A percentile compares a stretch with the other conserved stretches of the same genome.
These are phyloP conservation scores for Xylariaceae sp. DNA, from an alignment of 2,329 filamentous ascomycete genomes.

Conservation along the genomic window DNA sequence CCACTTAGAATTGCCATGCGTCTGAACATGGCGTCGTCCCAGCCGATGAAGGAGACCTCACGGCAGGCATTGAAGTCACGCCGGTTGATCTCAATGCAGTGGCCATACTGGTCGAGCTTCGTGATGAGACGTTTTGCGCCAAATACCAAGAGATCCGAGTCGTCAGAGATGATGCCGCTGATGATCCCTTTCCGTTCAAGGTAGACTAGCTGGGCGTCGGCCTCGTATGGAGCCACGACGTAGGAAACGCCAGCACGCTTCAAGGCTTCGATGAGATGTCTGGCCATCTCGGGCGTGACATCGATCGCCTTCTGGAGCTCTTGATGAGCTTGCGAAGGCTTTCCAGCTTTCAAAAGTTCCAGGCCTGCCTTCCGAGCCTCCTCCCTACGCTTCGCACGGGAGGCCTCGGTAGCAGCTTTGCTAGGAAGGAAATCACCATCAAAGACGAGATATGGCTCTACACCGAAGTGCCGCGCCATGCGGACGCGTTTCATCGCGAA, in stretches of 20 bases:
- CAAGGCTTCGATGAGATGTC: constrained; percentile 83
- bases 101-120: constrained; percentile 89
- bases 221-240: constrained; percentile 93
- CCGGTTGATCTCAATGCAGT: constrained; percentile 87
- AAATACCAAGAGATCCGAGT: constrained; percentile 93
- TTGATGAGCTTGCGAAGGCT: constrained; percentile 69
- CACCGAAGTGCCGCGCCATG: constrained; percentile 89
- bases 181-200: constrained; percentile 81
- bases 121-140: constrained; percentile 86
- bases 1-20: constrained; percentile 95
- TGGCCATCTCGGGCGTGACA: constrained; percentile 93
- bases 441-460: constrained; percentile 93
- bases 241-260: constrained; percentile 77
- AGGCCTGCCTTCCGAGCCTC: constrained; percentile 71
- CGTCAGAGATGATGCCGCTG: constrained; percentile 85
- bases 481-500: constrained; percentile 85
- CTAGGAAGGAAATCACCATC: constrained; percentile 93
- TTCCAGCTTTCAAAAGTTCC: constrained; percentile 76
- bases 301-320: constrained; percentile 95
- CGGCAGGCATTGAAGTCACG: constrained; percentile 82
- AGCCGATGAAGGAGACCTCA: constrained; percentile 83
- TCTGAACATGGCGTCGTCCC: constrained; percentile 86
- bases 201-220: constrained; percentile 94
- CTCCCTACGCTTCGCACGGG: constrained; percentile 67
- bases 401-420: constrained; percentile 80